phyloP scores from a whole-genome alignment of 768 basidiomycete genomes.

The Lentinus tigrinus region DNA sequence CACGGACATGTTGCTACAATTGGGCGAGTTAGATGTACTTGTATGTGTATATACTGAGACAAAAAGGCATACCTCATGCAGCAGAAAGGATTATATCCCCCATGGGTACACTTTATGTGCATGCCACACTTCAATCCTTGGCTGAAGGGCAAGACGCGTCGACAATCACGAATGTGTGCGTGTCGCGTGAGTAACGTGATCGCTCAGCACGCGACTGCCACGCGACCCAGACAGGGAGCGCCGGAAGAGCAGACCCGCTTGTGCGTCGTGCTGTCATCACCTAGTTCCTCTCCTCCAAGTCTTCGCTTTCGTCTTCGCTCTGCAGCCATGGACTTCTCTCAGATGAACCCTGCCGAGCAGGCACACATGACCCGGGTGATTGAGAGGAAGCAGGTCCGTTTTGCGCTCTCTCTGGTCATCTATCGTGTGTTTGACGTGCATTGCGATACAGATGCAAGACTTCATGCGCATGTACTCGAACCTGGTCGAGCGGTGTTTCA shows the following conservation, averaged over 20 bases:
- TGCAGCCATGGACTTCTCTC: slow-evolving; percentile 82
- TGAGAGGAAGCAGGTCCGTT: slow-evolving; percentile 89
- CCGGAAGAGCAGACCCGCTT: neutral
- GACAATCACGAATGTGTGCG: too few relatives aligned
- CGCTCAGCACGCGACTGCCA: neutral
- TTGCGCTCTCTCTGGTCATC: neutral
- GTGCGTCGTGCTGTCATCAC: neutral
- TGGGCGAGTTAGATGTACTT: too few relatives aligned
- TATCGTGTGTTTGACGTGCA: neutral
- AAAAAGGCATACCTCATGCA: too few relatives aligned
- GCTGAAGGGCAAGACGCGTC: too few relatives aligned
- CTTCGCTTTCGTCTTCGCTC: slow-evolving; percentile 4
- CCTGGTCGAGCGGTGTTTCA: slow-evolving; percentile 96
- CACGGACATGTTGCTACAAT: too few relatives aligned
- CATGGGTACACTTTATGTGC: too few relatives aligned
- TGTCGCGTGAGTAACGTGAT: neutral
- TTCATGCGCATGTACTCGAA: slow-evolving; percentile 94
- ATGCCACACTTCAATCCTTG: too few relatives aligned
- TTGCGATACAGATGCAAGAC: slow-evolving; percentile 84
- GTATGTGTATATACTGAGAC: too few relatives aligned
- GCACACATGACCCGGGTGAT: slow-evolving; percentile 94
- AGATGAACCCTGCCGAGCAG: slow-evolving; percentile 87
- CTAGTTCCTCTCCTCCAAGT: neutral
- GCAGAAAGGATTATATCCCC: too few relatives aligned
- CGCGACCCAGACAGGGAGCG: neutral